phyloP scores from a whole-genome alignment of 1,284 basidiomycete genomes.

The Veloboletus limbatus region DNA sequence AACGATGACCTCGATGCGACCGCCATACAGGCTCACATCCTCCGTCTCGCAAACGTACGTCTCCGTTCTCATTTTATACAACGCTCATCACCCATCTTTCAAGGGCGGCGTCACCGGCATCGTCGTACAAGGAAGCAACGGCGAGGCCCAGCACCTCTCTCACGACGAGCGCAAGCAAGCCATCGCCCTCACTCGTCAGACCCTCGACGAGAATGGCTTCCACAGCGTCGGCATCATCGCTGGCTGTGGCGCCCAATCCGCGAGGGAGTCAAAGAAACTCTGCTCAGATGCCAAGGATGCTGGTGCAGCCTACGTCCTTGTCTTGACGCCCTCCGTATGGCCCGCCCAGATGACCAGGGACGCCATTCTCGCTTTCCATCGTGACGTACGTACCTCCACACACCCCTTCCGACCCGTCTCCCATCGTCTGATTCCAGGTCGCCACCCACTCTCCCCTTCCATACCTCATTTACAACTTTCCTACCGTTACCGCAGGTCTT shows the following conservation, averaged over 20 bases:
- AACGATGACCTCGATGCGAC: constrained; percentile 64
- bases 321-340: constrained; percentile 73
- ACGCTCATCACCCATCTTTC: constrained; percentile 2
- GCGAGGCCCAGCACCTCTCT: constrained; percentile 77
- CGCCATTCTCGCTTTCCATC: constrained; percentile 62
- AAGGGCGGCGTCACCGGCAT: constrained; percentile 72
- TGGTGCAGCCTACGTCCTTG: constrained; percentile 75
- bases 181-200: constrained; percentile 66
- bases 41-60: constrained; percentile 62
- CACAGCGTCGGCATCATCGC: constrained; percentile 71
- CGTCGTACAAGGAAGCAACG: constrained; percentile 74
- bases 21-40: constrained; percentile 58
- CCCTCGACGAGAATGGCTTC: constrained; percentile 74
- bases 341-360: constrained; percentile 59
- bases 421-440: constrained; percentile 60
- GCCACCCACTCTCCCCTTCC: constrained; percentile 82
- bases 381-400: constrained; percentile 41
- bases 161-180: constrained; percentile 64
- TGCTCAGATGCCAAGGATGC: constrained; percentile 76
- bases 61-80: background rate
- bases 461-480: constrained; percentile 91
- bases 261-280: constrained; percentile 79
- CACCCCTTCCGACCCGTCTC: constrained; percentile 5
- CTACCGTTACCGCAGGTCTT: constrained; percentile 76
- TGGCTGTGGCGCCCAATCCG: constrained; percentile 82